phyloP scores from a whole-genome alignment of 352 stramenopile species.

The Lagenidium sp. region DNA sequence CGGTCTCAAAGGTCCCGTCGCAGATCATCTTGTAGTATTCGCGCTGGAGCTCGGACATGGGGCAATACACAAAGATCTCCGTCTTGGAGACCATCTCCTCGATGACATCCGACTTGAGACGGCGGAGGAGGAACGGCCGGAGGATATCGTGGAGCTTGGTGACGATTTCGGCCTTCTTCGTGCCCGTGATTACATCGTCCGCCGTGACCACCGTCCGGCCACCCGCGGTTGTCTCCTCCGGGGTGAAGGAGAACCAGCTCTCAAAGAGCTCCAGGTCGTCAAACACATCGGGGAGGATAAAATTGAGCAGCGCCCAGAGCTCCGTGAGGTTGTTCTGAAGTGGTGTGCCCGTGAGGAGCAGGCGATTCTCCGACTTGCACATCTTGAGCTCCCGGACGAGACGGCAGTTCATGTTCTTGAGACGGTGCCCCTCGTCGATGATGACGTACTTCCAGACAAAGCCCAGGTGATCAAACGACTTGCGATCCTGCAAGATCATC shows the following conservation, averaged over 20 bases:
- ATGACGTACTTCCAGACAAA: slow-evolving; percentile 94
- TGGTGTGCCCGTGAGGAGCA: slow-evolving; percentile 95
- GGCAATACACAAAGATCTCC: slow-evolving; percentile 96
- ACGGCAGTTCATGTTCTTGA: slow-evolving; percentile 97
- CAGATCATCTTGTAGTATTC: slow-evolving; percentile 94
- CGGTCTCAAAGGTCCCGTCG: slow-evolving; percentile 78
- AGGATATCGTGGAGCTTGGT: slow-evolving; percentile 97
- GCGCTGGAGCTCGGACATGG: slow-evolving; percentile 91
- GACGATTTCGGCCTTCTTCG: slow-evolving; percentile 91
- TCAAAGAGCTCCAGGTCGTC: slow-evolving; percentile 97
- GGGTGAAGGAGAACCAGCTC: slow-evolving; percentile 97
- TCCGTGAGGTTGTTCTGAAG: slow-evolving; percentile 98
- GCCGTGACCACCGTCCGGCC: slow-evolving; percentile 64
- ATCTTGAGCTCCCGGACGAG: slow-evolving; percentile 93
- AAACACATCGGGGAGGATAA: slow-evolving; percentile 97
- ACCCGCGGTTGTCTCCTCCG: slow-evolving; percentile 42
- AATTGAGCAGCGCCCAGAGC: slow-evolving; percentile 98
- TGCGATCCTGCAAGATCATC: slow-evolving; percentile 73
- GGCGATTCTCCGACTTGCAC: slow-evolving; percentile 87
- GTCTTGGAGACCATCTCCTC: slow-evolving; percentile 94
- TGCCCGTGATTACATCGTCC: slow-evolving; percentile 85
- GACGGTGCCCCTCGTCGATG: slow-evolving; percentile 96
- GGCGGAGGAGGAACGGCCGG: slow-evolving; percentile 93
- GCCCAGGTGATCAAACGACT: slow-evolving; percentile 36
- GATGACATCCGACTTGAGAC: slow-evolving; percentile 93